A percentile compares a stretch with the other conserved stretches of the same genome.
Evolutionary conservation across 345 rosid species (phyloP).

Genomic region (Theobroma cacao): DNA sequence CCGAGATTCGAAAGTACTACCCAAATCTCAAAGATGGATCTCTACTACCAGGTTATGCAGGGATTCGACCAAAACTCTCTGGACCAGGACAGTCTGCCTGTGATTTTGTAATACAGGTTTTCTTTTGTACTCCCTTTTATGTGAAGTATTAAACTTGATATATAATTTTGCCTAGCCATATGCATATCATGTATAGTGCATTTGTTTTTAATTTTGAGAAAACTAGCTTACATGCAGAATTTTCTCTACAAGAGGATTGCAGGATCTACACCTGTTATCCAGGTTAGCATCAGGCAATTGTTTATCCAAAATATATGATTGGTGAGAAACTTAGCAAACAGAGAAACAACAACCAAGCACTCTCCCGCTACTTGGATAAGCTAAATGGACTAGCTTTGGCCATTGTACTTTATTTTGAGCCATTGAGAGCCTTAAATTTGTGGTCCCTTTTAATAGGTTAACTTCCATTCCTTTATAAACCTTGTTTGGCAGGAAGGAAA

Average conservation of each 20-base stretch:
- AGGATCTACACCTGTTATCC: background rate
- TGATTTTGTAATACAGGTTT: slow-evolving; percentile 85
- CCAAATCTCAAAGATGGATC: slow-evolving; percentile 72
- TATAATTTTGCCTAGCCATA: background rate
- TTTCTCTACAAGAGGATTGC: slow-evolving; percentile 2
- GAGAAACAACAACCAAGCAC: background rate
- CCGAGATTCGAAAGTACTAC: slow-evolving; percentile 75
- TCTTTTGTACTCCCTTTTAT: slow-evolving; percentile 8
- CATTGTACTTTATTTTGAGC: background rate
- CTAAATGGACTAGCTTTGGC: slow-evolving; percentile 1
- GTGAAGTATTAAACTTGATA: background rate
- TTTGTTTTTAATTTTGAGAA: background rate
- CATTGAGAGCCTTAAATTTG: background rate
- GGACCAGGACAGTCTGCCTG: slow-evolving; percentile 65
- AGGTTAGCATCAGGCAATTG: background rate
- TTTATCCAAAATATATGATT: background rate
- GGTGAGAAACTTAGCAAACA: background rate
- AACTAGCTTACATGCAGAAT: background rate
- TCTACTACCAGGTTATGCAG: slow-evolving; percentile 74
- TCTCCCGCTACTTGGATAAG: background rate
- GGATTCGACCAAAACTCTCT: slow-evolving; percentile 80
- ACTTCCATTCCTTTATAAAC: background rate
- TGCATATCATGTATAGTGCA: background rate
- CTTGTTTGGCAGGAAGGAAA: too few species aligned
- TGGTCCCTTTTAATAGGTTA: background rate